Evolutionary conservation across 345 rosid species (phyloP).

Genomic region (Eutrema yunnanense): DNA sequence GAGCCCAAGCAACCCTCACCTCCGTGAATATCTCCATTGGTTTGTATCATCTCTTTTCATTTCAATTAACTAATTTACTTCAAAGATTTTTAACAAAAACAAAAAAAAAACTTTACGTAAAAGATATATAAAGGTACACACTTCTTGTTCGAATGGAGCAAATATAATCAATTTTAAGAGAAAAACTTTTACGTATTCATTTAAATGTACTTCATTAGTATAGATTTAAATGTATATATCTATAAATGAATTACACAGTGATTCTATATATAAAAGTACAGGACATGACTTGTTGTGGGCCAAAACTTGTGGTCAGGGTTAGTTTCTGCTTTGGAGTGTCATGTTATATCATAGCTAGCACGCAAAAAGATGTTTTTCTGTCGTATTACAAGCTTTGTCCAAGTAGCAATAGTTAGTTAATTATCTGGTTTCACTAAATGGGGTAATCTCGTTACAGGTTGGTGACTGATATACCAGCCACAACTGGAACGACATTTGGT

Average conservation of each 20-base stretch:
- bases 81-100: no score
- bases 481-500: slow-evolving; percentile 32
- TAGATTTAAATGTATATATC: no score
- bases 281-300: neutral
- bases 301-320: neutral
- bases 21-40: slow-evolving; percentile 34
- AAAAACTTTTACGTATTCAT: no score
- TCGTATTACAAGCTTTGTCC: neutral
- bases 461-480: slow-evolving; percentile 36
- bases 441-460: slow-evolving; percentile 14
- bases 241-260: neutral
- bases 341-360: neutral
- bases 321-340: neutral
- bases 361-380: neutral
- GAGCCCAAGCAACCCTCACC: slow-evolving; percentile 33
- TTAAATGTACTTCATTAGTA: no score
- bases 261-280: neutral
- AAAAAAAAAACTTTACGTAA: neutral
- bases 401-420: neutral
- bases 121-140: neutral
- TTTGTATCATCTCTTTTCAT: neutral
- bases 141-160: neutral
- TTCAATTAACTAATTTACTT: neutral
- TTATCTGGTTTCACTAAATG: neutral
- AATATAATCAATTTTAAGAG: no score